Base-by-base conservation (phyloP, 352 stramenopile genomes). In the Saprolegnia parasitica region DNA sequence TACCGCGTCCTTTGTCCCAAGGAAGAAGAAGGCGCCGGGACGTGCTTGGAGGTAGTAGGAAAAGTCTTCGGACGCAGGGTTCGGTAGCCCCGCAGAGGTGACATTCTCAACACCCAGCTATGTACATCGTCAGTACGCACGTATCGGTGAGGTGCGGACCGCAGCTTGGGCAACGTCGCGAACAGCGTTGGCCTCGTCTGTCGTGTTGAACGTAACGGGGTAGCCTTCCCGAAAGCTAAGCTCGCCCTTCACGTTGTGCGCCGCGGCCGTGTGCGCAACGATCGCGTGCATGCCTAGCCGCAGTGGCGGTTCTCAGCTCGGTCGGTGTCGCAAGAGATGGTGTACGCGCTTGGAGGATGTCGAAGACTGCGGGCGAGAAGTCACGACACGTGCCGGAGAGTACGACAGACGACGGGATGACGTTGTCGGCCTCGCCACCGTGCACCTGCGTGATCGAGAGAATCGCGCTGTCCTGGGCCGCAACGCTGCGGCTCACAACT, bases 11-110 rank as follows among this genome's bases (percentile, higher is more conserved):
- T 89, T 91, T 15, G 84, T 93, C 35, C 86, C 86, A 32, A 94
- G 67, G 57, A 94, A 92, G 65, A 92, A 92, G 61, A 90, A 93
- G 67, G 84, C 93, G 54, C 86, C 86, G 63, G 91, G 91, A 68
- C 81, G 81, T 42, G 87, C 80, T 23, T 90, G 84, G 45, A 95
- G 65, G 62, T 82, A 95, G 74, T 96, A 98, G 10, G 85, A 86
- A 85, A 98, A 98, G 73, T 98, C 95, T 77, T 98, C 95, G 9
- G 86, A 88, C 4, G 92, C 93, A 91, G 98, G 97, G 29, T 96
- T 93, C 3, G 92, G 74, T 29, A 90, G 72, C 6, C 87, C 86
- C 46, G 87, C 74, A 49, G 89, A 78, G 54, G 91, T 89, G 56
- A 98, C 85, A 55, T 92, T 82, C 37, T 90, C 67, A 3, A 21